Conservation (phyloP, 768 basidiomycete species). For the Lepiota subincarnata region DNA sequence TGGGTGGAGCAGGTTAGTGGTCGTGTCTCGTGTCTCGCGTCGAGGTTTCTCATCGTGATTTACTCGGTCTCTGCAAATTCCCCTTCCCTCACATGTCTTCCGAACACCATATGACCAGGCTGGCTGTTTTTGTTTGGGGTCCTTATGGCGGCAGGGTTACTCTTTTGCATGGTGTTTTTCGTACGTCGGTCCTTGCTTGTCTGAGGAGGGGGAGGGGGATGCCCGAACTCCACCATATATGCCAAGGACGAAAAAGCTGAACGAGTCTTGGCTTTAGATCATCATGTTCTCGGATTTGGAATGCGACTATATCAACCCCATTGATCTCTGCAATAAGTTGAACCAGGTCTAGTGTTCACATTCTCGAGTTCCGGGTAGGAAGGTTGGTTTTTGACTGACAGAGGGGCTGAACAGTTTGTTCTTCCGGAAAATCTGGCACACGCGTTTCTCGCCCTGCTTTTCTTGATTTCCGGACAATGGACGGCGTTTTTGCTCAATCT, state of each 20-base stretch:
- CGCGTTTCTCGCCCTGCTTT: conserved; percentile 83
- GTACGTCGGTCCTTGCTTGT: conserved; percentile 46
- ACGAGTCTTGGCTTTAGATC: conserved; percentile 51
- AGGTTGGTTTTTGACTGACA: not conserved
- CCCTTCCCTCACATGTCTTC: not conserved
- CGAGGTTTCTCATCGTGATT: not conserved
- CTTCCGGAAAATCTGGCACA: conserved; percentile 95
- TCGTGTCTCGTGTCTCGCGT: not conserved
- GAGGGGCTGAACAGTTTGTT: conserved; percentile 69
- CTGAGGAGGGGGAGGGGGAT: too few relatives aligned
- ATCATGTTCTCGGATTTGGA: conserved; percentile 99
- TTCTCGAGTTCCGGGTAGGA: not conserved
- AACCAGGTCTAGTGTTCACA: conserved; percentile 68
- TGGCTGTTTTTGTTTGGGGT: conserved; percentile 98
- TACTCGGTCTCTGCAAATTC: not conserved
- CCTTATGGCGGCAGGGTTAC: conserved; percentile 87
- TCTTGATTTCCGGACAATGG: conserved; percentile 97
- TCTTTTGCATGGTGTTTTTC: conserved; percentile 99
- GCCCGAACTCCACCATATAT: not conserved
- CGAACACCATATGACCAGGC: conserved; percentile 41
- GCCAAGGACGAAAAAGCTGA: not conserved
- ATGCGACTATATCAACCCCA: conserved; percentile 99
- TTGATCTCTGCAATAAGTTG: conserved; percentile 99
- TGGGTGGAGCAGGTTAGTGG: conserved; percentile 41
- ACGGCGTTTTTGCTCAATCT: conserved; percentile 85